Conservation (phyloP, 2,329 filamentous ascomycete genomes). For the Microdochium nivale region DNA sequence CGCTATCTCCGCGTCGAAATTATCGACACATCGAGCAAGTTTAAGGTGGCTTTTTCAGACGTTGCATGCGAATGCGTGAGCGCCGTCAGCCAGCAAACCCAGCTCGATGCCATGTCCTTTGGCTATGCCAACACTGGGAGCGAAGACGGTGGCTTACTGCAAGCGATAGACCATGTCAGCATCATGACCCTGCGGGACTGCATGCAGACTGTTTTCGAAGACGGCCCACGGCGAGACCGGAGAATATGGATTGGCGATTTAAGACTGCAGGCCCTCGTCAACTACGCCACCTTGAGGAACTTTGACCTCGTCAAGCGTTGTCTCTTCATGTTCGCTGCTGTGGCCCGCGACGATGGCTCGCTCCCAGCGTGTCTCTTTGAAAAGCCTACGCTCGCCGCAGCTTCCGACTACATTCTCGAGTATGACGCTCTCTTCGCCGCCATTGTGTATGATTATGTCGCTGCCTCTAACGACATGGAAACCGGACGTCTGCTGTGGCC, state of each 20-base stretch:
- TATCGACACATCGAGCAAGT: constrained; percentile 24
- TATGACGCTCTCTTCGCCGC: constrained; percentile 24
- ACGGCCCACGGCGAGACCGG: constrained; percentile 26
- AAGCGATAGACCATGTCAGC: constrained; percentile 19
- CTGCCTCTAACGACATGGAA: constrained; percentile 18
- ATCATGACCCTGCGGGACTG: constrained; percentile 25
- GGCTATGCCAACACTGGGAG: background rate
- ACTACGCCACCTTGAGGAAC: constrained; percentile 25
- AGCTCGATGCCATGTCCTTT: constrained; percentile 9
- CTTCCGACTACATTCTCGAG: constrained; percentile 25
- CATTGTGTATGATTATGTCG: constrained; percentile 22
- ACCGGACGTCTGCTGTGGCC: constrained; percentile 19
- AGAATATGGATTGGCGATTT: constrained; percentile 27
- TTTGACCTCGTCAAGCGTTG: constrained; percentile 24
- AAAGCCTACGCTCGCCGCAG: constrained; percentile 17
- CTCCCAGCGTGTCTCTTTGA: constrained; percentile 25
- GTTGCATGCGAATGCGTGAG: constrained; percentile 18
- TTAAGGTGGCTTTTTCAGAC: constrained; percentile 20
- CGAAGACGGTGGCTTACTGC: constrained; percentile 11
- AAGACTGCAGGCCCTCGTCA: constrained; percentile 24
- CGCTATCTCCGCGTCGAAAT: constrained; percentile 23
- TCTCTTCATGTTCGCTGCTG: constrained; percentile 24
- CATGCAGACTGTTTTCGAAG: constrained; percentile 29
- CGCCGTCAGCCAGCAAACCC: constrained; percentile 11
- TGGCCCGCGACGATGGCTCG: constrained; percentile 20